phyloP scores from a whole-genome alignment of 495 filamentous ascomycete genomes.

The Lasiosphaeria ovina region DNA sequence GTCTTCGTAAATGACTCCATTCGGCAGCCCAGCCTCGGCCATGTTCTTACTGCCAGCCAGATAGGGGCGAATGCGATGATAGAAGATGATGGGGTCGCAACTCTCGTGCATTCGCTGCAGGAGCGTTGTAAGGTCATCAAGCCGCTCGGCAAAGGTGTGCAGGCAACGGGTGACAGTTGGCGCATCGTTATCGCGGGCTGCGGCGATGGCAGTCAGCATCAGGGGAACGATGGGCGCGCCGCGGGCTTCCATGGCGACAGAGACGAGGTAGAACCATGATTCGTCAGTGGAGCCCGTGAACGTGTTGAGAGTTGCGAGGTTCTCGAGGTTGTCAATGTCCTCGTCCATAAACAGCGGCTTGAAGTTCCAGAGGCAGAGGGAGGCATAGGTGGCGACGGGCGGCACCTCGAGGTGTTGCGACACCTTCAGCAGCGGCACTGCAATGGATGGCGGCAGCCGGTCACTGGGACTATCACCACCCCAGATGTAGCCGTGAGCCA shows the following conservation, averaged over 20 bases:
- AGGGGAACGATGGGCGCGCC: slow-evolving; percentile 84
- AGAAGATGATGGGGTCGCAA: slow-evolving; percentile 93
- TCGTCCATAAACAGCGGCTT: slow-evolving; percentile 81
- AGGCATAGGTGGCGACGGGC: slow-evolving; percentile 92
- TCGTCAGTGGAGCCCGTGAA: slow-evolving; percentile 97
- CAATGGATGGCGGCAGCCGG: slow-evolving; percentile 80
- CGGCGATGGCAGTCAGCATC: slow-evolving; percentile 83
- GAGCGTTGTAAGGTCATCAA: slow-evolving; percentile 76
- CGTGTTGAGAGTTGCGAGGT: slow-evolving; percentile 79
- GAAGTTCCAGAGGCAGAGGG: slow-evolving; percentile 93
- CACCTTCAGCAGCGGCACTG: slow-evolving; percentile 74
- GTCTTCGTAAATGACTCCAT: slow-evolving; percentile 85
- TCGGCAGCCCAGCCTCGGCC: slow-evolving; percentile 84
- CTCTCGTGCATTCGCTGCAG: slow-evolving; percentile 87
- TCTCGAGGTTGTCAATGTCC: slow-evolving; percentile 74
- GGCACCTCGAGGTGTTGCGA: slow-evolving; percentile 83
- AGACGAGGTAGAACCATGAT: slow-evolving; percentile 97
- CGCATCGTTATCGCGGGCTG: slow-evolving; percentile 70
- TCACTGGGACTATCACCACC: slow-evolving; percentile 78
- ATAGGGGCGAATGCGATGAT: slow-evolving; percentile 89
- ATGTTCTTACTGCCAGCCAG: slow-evolving; percentile 97
- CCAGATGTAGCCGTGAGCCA: slow-evolving; percentile 94
- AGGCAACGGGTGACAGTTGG: slow-evolving; percentile 71
- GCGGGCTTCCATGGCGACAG: slow-evolving; percentile 91
- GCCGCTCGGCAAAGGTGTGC: slow-evolving; percentile 72